phyloP scores from a whole-genome alignment of 1,139 yeast genomes.

The Ashbya aceris region DNA sequence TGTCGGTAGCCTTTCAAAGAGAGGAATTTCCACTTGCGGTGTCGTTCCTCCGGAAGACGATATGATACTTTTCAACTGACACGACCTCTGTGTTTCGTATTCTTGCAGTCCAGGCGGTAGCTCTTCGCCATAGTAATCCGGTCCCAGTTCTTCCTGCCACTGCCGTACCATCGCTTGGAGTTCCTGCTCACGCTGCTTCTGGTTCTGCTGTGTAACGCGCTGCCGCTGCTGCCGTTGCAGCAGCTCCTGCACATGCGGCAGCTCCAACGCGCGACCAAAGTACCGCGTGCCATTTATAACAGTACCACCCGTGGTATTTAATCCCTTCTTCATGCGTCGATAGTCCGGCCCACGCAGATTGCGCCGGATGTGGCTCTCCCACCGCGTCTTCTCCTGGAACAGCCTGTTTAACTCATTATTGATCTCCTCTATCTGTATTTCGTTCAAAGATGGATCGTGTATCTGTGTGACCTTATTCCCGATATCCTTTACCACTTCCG shows the following conservation, averaged over 20 bases:
- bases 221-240: slow-evolving; percentile 34
- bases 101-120: slow-evolving; percentile 26
- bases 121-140: slow-evolving; percentile 41
- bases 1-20: slow-evolving; percentile 10
- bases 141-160: slow-evolving; percentile 25
- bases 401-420: slow-evolving; percentile 69
- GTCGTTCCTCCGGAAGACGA: neutral
- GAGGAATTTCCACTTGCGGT: slow-evolving; percentile 6
- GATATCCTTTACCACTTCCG: slow-evolving; percentile 56
- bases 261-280: slow-evolving; percentile 75
- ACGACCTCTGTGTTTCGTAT: slow-evolving; percentile 5
- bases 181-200: slow-evolving; percentile 21
- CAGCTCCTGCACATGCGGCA: slow-evolving; percentile 62
- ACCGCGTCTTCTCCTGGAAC: slow-evolving; percentile 56
- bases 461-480: slow-evolving; percentile 52
- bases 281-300: slow-evolving; percentile 46
- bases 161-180: slow-evolving; percentile 13
- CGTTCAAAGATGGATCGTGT: slow-evolving; percentile 53
- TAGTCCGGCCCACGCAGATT: slow-evolving; percentile 63
- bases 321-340: slow-evolving; percentile 26
- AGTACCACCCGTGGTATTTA: slow-evolving; percentile 19
- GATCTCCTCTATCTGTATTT: slow-evolving; percentile 55
- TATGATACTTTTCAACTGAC: slow-evolving; percentile 2
- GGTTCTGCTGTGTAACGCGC: slow-evolving; percentile 14
- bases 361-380: slow-evolving; percentile 67